A percentile compares a stretch with the other conserved stretches of the same genome.
These are phyloP conservation scores for Hysterium pulicare DNA, from an alignment of 2,329 filamentous ascomycete species.

Conservation along the genomic window DNA sequence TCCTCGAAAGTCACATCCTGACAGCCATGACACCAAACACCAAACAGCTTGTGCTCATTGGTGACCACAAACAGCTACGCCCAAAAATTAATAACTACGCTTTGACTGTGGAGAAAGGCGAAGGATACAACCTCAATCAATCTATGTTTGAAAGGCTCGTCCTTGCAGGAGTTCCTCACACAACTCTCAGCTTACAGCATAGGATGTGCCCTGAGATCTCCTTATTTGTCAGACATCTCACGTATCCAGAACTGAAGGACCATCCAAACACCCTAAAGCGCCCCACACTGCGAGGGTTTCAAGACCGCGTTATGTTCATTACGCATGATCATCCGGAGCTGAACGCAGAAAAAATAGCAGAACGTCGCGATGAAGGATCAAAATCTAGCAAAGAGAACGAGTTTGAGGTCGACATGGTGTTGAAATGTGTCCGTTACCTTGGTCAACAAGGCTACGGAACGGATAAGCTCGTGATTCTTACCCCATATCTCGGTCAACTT, in stretches of 20 bases:
- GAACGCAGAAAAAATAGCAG: conserved; percentile 40
- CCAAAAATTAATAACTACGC: conserved; percentile 63
- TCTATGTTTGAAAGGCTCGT: conserved; percentile 70
- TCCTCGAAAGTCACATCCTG: conserved; percentile 65
- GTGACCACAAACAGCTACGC: conserved; percentile 69
- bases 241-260: conserved; percentile 62
- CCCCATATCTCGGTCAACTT: conserved; percentile 70
- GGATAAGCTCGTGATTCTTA: conserved; percentile 63
- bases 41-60: conserved; percentile 66
- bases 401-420: conserved; percentile 64
- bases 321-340: conserved; percentile 58
- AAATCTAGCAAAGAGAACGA: conserved; percentile 59
- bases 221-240: conserved; percentile 52
- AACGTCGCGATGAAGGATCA: conserved; percentile 49
- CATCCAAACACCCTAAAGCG: conserved; percentile 49
- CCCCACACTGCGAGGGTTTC: conserved; percentile 54
- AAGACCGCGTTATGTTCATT: conserved; percentile 62
- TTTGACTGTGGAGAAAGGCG: conserved; percentile 60
- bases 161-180: conserved; percentile 51
- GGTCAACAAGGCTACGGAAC: conserved; percentile 69
- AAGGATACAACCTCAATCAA: conserved; percentile 64
- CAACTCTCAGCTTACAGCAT: conserved; percentile 59
- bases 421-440: conserved; percentile 64
- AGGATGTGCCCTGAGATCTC: conserved; percentile 69
- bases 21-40: conserved; percentile 55